Evolutionary conservation across 108 stramenopile genomes (phyloP).

Genomic region (Chaetoceros muelleri): DNA sequence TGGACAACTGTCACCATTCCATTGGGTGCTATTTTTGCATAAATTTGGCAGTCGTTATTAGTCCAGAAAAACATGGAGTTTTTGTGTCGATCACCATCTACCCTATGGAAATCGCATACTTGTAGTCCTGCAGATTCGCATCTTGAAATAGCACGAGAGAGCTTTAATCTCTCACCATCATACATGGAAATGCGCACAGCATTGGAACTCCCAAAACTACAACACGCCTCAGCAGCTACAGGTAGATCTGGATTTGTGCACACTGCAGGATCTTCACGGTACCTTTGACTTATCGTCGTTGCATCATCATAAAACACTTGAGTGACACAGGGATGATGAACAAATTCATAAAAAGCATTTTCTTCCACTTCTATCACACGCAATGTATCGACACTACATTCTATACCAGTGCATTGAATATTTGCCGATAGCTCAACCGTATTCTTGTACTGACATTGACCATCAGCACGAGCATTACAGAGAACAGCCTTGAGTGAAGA

Average conservation of each 20-base stretch:
- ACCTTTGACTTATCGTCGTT: constrained; percentile 10
- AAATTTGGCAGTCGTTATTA: constrained; percentile 24
- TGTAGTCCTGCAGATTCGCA: not conserved
- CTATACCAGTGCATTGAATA: constrained; percentile 18
- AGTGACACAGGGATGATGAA: constrained; percentile 41
- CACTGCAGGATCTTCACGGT: constrained; percentile 11
- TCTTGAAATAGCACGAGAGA: not conserved
- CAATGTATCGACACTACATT: constrained; percentile 31
- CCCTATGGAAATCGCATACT: not conserved
- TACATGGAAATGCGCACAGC: not conserved
- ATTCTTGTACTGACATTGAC: constrained; percentile 16
- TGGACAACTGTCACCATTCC: constrained; percentile 53
- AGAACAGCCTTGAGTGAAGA: constrained; percentile 25
- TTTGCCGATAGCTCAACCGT: constrained; percentile 16
- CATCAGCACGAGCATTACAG: constrained; percentile 18
- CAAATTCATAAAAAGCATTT: constrained; percentile 46
- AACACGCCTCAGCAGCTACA: constrained; percentile 9
- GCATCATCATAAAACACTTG: constrained; percentile 32
- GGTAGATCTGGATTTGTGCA: constrained; percentile 9
- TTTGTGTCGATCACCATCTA: not conserved
- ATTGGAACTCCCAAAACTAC: not conserved
- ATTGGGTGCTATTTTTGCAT: constrained; percentile 36
- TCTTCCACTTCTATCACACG: constrained; percentile 27
- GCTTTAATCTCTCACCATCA: not conserved
- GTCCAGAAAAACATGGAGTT: constrained; percentile 26